A percentile compares a stretch with the other conserved stretches of the same genome.
phyloP scores from a whole-genome alignment of 805 yeast genomes.

The Saturnispora kantuleensis region DNA sequence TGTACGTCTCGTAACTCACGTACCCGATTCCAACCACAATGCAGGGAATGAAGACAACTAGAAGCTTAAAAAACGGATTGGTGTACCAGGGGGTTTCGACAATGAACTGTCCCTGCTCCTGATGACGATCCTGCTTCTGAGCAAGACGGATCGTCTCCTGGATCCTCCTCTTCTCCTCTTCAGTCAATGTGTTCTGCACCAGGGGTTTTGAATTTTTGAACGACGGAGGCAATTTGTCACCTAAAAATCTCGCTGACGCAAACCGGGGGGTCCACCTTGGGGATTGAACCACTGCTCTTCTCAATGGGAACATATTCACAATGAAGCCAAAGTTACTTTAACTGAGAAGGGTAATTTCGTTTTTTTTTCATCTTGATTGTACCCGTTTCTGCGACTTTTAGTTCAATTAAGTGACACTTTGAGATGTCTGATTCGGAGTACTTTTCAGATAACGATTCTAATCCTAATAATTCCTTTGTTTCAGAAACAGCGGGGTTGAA shows the following conservation, averaged over 20 bases:
- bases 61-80: conserved; percentile 10
- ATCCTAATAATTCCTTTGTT: conserved; percentile 2
- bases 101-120: neutral
- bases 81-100: conserved; percentile 15
- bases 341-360: too few relatives aligned
- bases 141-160: conserved; percentile 6
- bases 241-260: too few relatives aligned
- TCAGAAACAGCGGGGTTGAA: conserved; percentile 3
- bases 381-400: too few relatives aligned
- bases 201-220: conserved; percentile 15
- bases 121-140: conserved; percentile 4
- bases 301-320: too few relatives aligned
- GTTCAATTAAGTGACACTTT: too few relatives aligned
- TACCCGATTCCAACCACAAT: conserved; percentile 19
- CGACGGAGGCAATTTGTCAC: conserved; percentile 14
- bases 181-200: conserved; percentile 10
- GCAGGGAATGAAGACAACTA: conserved; percentile 11
- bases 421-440: conserved; percentile 2
- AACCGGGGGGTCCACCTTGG: too few relatives aligned
- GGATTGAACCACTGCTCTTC: too few relatives aligned
- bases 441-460: neutral
- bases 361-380: too few relatives aligned
- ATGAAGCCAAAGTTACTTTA: too few relatives aligned
- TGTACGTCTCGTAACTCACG: conserved; percentile 21
- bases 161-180: conserved; percentile 6